A percentile compares a stretch with the other conserved stretches of the same genome.
Evolutionary conservation across 176 grass and related monocot genomes (phyloP).

Genomic region (Thalia dealbata): DNA sequence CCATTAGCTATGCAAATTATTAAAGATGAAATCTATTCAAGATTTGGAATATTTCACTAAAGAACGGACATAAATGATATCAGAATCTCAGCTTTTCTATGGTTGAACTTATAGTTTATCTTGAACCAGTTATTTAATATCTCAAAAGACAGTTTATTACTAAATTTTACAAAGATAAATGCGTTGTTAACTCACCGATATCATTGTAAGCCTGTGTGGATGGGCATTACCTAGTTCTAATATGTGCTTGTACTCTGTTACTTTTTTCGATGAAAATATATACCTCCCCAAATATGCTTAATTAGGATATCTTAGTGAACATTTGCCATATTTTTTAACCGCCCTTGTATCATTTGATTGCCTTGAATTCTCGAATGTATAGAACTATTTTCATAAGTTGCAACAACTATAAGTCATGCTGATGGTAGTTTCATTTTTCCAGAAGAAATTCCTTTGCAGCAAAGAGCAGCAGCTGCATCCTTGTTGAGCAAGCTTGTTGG

Average conservation of each 20-base stretch:
- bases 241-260: background rate
- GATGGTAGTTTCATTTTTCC: slow-evolving; percentile 31
- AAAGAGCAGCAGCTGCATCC: slow-evolving; percentile 86
- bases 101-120: background rate
- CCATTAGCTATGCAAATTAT: background rate
- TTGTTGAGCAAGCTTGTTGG: slow-evolving; percentile 88
- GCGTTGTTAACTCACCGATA: background rate
- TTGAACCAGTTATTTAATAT: background rate
- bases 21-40: background rate
- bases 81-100: background rate
- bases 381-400: background rate
- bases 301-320: background rate
- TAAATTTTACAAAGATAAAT: background rate
- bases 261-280: background rate
- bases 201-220: background rate
- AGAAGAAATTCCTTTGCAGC: slow-evolving; percentile 90
- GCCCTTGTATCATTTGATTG: background rate
- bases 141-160: background rate
- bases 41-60: background rate
- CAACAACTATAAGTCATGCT: slow-evolving; percentile 15
- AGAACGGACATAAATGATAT: background rate
- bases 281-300: background rate
- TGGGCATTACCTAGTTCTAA: background rate
- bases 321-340: too few relatives aligned
- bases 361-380: background rate